Evolutionary conservation across 2,329 filamentous ascomycete genomes (phyloP).

Genomic region (Botrytis deweyae): DNA sequence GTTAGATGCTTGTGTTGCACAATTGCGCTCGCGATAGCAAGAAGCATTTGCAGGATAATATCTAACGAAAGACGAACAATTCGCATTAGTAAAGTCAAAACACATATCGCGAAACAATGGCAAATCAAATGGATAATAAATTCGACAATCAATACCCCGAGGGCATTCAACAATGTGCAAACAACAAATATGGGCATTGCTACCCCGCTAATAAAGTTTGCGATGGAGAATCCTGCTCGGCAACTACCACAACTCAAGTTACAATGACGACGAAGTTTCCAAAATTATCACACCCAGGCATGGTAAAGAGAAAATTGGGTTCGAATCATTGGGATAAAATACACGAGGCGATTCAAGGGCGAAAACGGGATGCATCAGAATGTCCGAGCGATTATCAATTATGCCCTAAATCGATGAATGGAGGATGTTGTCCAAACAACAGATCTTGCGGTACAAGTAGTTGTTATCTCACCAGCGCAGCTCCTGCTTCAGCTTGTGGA

Average conservation of each 20-base stretch:
- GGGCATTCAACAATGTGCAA: background rate
- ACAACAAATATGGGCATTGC: background rate
- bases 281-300: slow-evolving; percentile 31
- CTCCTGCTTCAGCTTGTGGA: slow-evolving; percentile 33
- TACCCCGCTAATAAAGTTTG: slow-evolving; percentile 8
- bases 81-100: background rate
- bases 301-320: slow-evolving; percentile 33
- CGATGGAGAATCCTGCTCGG: slow-evolving; percentile 5
- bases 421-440: slow-evolving; percentile 43
- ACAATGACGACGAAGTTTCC: slow-evolving; percentile 27
- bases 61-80: background rate
- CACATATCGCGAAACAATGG: background rate
- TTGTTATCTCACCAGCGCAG: slow-evolving; percentile 43
- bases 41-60: background rate
- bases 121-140: background rate
- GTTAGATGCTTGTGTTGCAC: background rate
- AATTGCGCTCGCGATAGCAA: slow-evolving; percentile 11
- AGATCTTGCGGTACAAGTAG: slow-evolving; percentile 48
- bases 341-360: slow-evolving; percentile 36
- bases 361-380: slow-evolving; percentile 32
- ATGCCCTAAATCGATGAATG: slow-evolving; percentile 35
- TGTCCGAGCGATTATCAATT: slow-evolving; percentile 34
- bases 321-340: slow-evolving; percentile 35
- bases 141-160: background rate
- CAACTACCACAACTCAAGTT: slow-evolving; percentile 18